A percentile compares a stretch with the other conserved stretches of the same genome.
Conservation (phyloP, 805 yeast genomes). For the Jamesozyma rosinii region DNA sequence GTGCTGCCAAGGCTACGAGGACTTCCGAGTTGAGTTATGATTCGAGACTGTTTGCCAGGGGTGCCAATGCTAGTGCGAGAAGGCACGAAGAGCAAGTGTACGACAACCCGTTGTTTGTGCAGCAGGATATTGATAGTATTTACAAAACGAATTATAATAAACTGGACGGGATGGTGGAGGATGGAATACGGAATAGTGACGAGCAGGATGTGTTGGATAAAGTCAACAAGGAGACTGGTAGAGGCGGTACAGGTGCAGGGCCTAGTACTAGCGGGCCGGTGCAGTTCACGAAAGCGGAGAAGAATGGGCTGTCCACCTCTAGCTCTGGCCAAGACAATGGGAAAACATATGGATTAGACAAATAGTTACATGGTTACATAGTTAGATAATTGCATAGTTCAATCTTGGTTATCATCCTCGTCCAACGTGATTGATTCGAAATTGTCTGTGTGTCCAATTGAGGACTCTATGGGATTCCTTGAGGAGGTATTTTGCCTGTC, state of each 20-base stretch:
- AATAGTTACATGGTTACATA: neutral
- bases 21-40: constrained; percentile 43
- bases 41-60: constrained; percentile 45
- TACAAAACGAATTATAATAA: constrained; percentile 35
- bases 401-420: neutral
- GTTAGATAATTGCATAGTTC: neutral
- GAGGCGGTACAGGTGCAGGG: constrained; percentile 7
- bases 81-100: constrained; percentile 43
- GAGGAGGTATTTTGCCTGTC: neutral
- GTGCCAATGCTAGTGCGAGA: constrained; percentile 32
- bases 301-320: neutral
- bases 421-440: constrained; percentile 6
- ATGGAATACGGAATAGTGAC: constrained; percentile 11
- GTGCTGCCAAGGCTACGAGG: constrained; percentile 36
- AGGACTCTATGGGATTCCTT: neutral
- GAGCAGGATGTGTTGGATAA: neutral
- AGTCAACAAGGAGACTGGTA: constrained; percentile 5
- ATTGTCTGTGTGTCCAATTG: constrained; percentile 5
- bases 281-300: constrained; percentile 35
- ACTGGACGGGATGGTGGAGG: constrained; percentile 14
- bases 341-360: constrained; percentile 1
- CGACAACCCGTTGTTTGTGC: constrained; percentile 50
- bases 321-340: constrained; percentile 3
- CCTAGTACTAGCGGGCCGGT: constrained; percentile 33
- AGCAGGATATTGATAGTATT: constrained; percentile 41